Base-by-base conservation (phyloP, 2,329 filamentous ascomycete genomes). In the Ophiostoma fasciatum region DNA sequence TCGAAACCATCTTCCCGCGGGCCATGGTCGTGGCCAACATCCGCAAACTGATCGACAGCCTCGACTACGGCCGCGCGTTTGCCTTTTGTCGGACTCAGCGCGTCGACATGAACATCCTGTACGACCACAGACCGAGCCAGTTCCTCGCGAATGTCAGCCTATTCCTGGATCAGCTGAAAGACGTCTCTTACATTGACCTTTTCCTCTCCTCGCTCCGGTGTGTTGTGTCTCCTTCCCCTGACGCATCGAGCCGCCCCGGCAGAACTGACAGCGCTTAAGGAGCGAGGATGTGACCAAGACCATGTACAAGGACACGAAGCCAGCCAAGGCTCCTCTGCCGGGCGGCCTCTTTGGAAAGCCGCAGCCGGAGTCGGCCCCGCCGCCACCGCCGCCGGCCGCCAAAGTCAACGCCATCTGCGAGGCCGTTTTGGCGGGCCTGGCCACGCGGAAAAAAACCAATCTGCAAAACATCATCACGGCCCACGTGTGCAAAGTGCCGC, bases 61-160 rank as follows among this genome's bases (percentile, higher is more conserved):
- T 81, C 53, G 74, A 90, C 48, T 98, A 94, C 51, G 73, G 70
- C 33, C 74, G 72, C 35, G 90, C 90, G 0, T 98, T 94, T 52
- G 63, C 81, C 17, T 78, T 84, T 43, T 96, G 90, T 53, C 76
- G 90, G 34, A 88, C 78, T 17, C 92, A 98, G 53, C 74, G 92
- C 46, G 90, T 98, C 1, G 90, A 98, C 51, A 87, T 96, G 80
- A 98, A 98, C 51, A 88, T 98, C 42, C 63, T 98, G 3, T 88
- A 93, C 50, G 90, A 98, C 51, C 83, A 96, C 57, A 75, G 76
- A n/a, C 84, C 88, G 0, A 67, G 76, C 26, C 82, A 92, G 46
- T 94, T 98, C 52, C 67, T 94, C 53, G 61, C 68, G 4, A 82
- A 77, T 45, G 71, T 94, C 10, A 64, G 67, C 1, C 56, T 82